Conservation (phyloP, 225 moss, liverwort and hornwort genomes). For the Pleurozium schreberi region DNA sequence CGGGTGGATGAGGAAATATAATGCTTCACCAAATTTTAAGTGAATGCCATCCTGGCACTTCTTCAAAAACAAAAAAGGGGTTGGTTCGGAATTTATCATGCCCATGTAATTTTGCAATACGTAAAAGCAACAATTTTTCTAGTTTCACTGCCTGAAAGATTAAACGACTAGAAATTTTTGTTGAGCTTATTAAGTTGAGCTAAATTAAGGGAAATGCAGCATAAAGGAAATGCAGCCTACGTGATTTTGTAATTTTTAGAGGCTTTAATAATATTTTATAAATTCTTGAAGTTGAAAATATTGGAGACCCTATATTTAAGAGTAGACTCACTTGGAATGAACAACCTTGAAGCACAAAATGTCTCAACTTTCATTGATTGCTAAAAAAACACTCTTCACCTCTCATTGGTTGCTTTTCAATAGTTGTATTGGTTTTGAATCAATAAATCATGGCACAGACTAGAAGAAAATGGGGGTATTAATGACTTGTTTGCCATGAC, state of each 20-base stretch:
- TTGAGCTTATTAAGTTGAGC: background rate
- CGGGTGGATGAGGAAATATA: no score
- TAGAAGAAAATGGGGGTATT: no score
- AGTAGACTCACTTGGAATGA: background rate
- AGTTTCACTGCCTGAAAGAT: background rate
- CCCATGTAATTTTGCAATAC: no score
- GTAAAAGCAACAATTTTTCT: background rate
- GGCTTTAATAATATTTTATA: background rate
- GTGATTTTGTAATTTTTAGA: rapidly evolving
- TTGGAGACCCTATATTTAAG: background rate
- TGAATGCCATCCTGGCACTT: no score
- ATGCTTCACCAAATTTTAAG: no score
- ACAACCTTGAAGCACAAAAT: background rate
- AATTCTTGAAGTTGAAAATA: background rate
- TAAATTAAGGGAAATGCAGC: background rate
- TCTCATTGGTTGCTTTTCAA: background rate
- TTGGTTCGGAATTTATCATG: background rate
- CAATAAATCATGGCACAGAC: no score
- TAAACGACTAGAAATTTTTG: background rate
- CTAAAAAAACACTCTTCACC: background rate
- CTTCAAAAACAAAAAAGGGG: no score
- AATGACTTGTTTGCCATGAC: no score
- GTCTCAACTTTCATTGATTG: background rate
- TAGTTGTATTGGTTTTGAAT: background rate
- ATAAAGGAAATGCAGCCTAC: background rate